Evolutionary conservation across 2,329 filamentous ascomycete species (phyloP).

Genomic region (Iodosphaeria phyllophila): DNA sequence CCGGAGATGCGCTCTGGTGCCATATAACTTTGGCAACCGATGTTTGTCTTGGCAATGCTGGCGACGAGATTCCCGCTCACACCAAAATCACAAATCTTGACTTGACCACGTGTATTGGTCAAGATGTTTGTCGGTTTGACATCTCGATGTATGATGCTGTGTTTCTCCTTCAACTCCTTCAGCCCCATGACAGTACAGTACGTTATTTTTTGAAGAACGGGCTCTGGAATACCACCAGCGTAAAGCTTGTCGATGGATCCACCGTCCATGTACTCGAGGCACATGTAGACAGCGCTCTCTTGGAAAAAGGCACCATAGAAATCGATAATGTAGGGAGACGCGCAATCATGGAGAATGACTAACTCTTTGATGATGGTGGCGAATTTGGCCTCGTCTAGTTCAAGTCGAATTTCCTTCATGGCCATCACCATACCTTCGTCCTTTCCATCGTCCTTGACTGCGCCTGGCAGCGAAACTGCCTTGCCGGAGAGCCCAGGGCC

Average conservation of each 20-base stretch:
- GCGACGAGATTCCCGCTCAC: conserved; percentile 93
- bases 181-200: conserved; percentile 79
- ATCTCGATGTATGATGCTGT: conserved; percentile 97
- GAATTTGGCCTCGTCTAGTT: conserved; percentile 93
- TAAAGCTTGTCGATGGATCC: conserved; percentile 96
- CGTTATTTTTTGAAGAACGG: conserved; percentile 75
- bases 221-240: conserved; percentile 73
- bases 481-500: conserved; percentile 33
- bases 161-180: conserved; percentile 87
- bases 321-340: conserved; percentile 93
- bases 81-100: conserved; percentile 98
- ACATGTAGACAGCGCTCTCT: conserved; percentile 96
- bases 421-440: conserved; percentile 72
- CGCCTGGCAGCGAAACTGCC: conserved; percentile 10
- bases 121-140: conserved; percentile 99
- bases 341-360: conserved; percentile 84
- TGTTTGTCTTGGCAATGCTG: conserved; percentile 96
- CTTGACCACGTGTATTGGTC: conserved; percentile 70
- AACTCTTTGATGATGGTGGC: conserved; percentile 95
- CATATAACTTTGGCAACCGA: conserved; percentile 99
- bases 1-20: conserved; percentile 88
- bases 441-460: conserved; percentile 21
- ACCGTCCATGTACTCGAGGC: conserved; percentile 98
- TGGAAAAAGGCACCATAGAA: conserved; percentile 99
- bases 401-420: conserved; percentile 95